These are phyloP conservation scores for Russula lepida DNA, from an alignment of 768 basidiomycete species.

Conservation along the genomic window DNA sequence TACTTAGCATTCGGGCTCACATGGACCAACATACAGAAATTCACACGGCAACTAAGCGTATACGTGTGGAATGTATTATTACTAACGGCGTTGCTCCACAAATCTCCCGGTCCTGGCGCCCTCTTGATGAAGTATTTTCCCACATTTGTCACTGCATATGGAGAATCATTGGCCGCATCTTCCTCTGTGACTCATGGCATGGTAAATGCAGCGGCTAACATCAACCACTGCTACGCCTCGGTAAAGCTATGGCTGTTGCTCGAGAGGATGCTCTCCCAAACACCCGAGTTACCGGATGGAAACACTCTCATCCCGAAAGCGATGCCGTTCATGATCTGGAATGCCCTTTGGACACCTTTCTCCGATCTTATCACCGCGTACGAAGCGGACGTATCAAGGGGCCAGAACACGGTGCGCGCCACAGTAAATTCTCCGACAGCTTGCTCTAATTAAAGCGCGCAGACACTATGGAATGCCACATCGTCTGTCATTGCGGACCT, in stretches of 20 bases:
- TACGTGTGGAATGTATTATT: constrained; percentile 61
- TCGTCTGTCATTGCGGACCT: constrained; percentile 59
- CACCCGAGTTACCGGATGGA: constrained; percentile 3
- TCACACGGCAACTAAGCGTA: constrained; percentile 30
- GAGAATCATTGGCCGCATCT: constrained; percentile 28
- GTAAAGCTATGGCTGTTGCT: constrained; percentile 68
- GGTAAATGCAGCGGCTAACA: constrained; percentile 39
- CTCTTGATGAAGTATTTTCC: constrained; percentile 44
- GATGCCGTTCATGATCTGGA: constrained; percentile 49
- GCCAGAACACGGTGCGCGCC: constrained; percentile 26
- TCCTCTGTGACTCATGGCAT: constrained; percentile 29
- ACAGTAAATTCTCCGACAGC: background rate
- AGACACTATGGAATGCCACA: constrained; percentile 48
- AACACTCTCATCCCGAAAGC: constrained; percentile 10
- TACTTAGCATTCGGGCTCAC: background rate
- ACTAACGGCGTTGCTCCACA: constrained; percentile 40
- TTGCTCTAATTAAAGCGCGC: background rate
- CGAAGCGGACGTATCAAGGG: constrained; percentile 39
- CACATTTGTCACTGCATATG: constrained; percentile 42
- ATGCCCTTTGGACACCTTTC: constrained; percentile 69
- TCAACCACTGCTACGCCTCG: constrained; percentile 61
- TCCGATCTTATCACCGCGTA: constrained; percentile 44
- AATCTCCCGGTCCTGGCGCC: constrained; percentile 32
- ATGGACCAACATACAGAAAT: constrained; percentile 1
- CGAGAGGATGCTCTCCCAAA: constrained; percentile 30